Evolutionary conservation across 306 rosid genomes (phyloP).

Genomic region (Elaeagnus macrophylla): DNA sequence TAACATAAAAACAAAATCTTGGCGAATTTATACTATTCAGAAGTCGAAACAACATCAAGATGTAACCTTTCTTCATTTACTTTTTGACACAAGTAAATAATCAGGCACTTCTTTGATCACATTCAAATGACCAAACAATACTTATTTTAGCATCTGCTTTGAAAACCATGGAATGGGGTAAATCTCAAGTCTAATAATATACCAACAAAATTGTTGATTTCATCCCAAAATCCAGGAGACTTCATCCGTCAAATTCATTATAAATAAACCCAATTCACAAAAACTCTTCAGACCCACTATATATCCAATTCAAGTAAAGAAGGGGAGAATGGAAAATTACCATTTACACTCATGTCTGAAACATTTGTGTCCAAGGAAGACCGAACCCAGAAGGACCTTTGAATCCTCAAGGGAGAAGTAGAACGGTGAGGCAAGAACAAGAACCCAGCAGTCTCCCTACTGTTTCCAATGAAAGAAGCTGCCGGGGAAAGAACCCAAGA

Average conservation of each 20-base stretch:
- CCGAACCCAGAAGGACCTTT: conserved; percentile 32
- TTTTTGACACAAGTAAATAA: no score
- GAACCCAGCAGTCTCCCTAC: conserved; percentile 21
- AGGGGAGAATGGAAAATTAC: conserved; percentile 23
- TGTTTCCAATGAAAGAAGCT: conserved; percentile 33
- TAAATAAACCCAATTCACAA: neutral
- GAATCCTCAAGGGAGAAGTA: conserved; percentile 20
- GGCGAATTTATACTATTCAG: neutral
- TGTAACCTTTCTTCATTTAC: no score
- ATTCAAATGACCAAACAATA: no score
- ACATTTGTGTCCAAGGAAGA: conserved; percentile 74
- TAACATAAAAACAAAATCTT: neutral
- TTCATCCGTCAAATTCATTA: neutral
- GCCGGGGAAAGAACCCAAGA: conserved; percentile 50
- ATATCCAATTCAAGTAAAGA: neutral
- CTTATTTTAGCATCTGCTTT: no score
- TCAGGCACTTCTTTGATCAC: no score
- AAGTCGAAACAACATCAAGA: no score
- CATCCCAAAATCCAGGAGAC: no score
- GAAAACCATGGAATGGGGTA: no score
- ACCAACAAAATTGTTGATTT: no score
- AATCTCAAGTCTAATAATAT: no score
- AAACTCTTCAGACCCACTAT: neutral
- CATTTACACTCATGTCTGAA: conserved; percentile 84
- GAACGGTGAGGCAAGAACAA: conserved; percentile 27